Percentiles rank a stretch among this genome's conserved stretches.
phyloP scores from a whole-genome alignment of 208 protist genomes.

The Trypanosoma vivax region DNA sequence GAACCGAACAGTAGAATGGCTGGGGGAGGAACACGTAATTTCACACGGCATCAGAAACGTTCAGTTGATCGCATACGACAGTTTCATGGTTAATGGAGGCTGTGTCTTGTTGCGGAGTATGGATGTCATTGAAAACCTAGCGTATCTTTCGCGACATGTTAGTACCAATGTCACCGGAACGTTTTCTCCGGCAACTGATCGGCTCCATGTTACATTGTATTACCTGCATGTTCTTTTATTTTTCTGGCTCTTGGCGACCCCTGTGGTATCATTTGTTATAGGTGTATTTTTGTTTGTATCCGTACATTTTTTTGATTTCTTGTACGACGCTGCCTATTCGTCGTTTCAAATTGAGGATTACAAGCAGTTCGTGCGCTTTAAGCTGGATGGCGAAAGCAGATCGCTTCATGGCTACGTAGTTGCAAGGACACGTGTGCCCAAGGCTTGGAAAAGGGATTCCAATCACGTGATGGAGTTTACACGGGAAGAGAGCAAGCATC shows the following conservation, averaged over 20 bases:
- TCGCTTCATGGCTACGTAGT: conserved; percentile 63
- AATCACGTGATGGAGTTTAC: conserved; percentile 32
- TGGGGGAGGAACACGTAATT: conserved; percentile 21
- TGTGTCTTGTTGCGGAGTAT: conserved; percentile 33
- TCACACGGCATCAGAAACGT: conserved; percentile 2
- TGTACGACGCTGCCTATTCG: conserved; percentile 75
- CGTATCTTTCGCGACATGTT: conserved; percentile 41
- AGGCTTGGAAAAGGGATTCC: conserved; percentile 55
- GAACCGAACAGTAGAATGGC: conserved; percentile 16
- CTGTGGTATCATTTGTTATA: conserved; percentile 70
- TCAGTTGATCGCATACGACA: conserved; percentile 15
- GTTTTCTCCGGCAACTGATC: conserved; percentile 30
- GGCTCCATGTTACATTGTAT: conserved; percentile 44
- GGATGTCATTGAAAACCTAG: conserved; percentile 64
- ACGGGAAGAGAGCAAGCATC: conserved; percentile 14
- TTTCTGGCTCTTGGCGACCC: conserved; percentile 78
- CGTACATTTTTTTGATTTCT: conserved; percentile 59
- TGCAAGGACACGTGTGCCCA: conserved; percentile 46
- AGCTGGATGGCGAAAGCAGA: conserved; percentile 42
- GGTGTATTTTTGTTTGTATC: conserved; percentile 67
- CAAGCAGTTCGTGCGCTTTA: conserved; percentile 79
- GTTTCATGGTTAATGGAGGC: conserved; percentile 14
- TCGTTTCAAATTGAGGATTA: conserved; percentile 85
- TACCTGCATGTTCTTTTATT: conserved; percentile 66
- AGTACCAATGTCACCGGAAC: conserved; percentile 33